Evolutionary conservation across 148 eudicot genomes (phyloP).

Genomic region (Fagopyrum tataricum): DNA sequence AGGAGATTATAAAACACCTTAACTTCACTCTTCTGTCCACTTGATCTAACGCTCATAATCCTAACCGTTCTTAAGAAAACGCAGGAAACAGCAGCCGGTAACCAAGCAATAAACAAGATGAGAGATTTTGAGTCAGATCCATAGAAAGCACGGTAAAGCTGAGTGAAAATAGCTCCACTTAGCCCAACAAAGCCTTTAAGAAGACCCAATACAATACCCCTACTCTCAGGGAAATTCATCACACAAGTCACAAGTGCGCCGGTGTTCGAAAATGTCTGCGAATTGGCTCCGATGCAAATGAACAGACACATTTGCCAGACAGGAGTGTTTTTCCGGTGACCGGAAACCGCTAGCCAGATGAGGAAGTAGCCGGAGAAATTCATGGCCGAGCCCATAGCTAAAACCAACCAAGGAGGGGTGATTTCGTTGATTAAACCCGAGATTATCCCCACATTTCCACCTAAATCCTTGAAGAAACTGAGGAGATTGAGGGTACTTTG

Average conservation of each 20-base stretch:
- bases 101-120: slow-evolving; percentile 25
- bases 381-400: slow-evolving; percentile 6
- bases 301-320: slow-evolving; percentile 19
- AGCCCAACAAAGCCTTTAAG: slow-evolving; percentile 29
- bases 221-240: slow-evolving; percentile 27
- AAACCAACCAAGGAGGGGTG: slow-evolving; percentile 15
- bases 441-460: slow-evolving; percentile 2
- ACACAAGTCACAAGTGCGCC: slow-evolving; percentile 31
- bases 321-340: not conserved
- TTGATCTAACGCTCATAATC: slow-evolving; percentile 16
- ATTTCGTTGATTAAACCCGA: slow-evolving; percentile 9
- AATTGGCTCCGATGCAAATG: slow-evolving; percentile 11
- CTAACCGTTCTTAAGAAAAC: slow-evolving; percentile 19
- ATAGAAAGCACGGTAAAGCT: slow-evolving; percentile 27
- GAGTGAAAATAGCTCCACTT: slow-evolving; percentile 28
- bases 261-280: slow-evolving; percentile 25
- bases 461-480: slow-evolving; percentile 13
- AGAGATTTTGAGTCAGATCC: slow-evolving; percentile 18
- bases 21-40: slow-evolving; percentile 16
- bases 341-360: slow-evolving; percentile 6
- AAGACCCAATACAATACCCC: slow-evolving; percentile 28
- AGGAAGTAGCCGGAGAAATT: slow-evolving; percentile 11
- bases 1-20: slow-evolving; percentile 25
- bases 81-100: slow-evolving; percentile 19
- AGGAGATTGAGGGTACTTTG: slow-evolving; percentile 14